Percentiles rank a stretch among this genome's conserved stretches.
phyloP scores from a whole-genome alignment of 371 early-diverging fungal genomes.

The Dipsacomyces acuminosporus region DNA sequence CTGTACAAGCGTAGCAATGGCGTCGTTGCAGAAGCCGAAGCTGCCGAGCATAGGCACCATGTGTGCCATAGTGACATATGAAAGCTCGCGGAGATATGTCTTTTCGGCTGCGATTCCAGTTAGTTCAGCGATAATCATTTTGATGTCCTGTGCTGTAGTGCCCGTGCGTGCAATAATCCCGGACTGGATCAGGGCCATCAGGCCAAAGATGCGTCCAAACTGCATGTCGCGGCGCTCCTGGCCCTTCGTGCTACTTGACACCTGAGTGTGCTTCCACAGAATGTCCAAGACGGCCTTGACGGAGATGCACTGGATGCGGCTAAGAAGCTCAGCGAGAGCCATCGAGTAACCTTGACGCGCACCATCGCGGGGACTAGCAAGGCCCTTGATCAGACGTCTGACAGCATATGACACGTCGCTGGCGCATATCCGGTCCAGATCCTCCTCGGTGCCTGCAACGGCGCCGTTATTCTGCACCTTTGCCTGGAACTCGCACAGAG shows the following conservation, averaged over 20 bases:
- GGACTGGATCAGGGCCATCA: conserved; percentile 73
- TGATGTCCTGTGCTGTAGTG: conserved; percentile 60
- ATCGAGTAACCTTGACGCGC: conserved; percentile 93
- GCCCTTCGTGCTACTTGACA: conserved; percentile 26
- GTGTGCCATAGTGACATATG: conserved; percentile 59
- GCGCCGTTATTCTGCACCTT: conserved; percentile 34
- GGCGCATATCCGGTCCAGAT: conserved; percentile 57
- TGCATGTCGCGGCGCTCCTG: conserved; percentile 85
- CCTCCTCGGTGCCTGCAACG: conserved; percentile 54
- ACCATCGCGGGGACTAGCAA: conserved; percentile 80
- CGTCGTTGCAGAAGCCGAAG: conserved; percentile 17
- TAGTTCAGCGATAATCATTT: conserved; percentile 61
- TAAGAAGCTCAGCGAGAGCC: conserved; percentile 77
- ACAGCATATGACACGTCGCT: conserved; percentile 83
- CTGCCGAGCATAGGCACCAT: conserved; percentile 35
- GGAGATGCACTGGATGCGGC: conserved; percentile 50
- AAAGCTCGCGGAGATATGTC: conserved; percentile 69
- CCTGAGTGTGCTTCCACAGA: conserved; percentile 54
- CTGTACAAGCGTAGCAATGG: conserved; percentile 28
- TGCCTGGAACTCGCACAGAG: conserved; percentile 52
- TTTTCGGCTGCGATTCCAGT: conserved; percentile 63
- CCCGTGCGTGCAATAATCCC: conserved; percentile 65
- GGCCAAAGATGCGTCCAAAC: conserved; percentile 87
- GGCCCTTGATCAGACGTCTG: conserved; percentile 82
- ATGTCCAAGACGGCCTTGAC: conserved; percentile 62